These are phyloP conservation scores for Periconia sp. DNA, from an alignment of 2,329 filamentous ascomycete genomes.

Conservation along the genomic window DNA sequence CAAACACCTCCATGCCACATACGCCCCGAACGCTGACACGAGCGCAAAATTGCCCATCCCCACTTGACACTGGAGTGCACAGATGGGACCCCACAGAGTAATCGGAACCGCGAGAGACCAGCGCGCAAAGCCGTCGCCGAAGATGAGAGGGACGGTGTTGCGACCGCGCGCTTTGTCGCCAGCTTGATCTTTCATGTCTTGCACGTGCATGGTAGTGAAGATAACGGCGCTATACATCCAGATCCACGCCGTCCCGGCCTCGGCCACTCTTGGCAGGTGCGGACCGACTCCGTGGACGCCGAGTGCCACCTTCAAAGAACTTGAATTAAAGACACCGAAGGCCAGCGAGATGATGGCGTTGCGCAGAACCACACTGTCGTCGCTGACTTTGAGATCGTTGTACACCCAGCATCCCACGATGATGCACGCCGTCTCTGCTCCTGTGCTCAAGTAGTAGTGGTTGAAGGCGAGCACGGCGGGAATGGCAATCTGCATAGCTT, in stretches of 20 bases:
- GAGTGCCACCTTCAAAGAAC: conserved; percentile 5
- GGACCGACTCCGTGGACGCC: not conserved
- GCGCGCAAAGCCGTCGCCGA: not conserved
- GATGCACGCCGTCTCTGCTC: conserved; percentile 27
- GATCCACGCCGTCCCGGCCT: not conserved
- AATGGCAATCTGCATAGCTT: conserved; percentile 11
- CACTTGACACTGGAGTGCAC: too few species aligned
- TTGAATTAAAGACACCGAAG: conserved; percentile 6
- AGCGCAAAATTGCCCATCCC: too few species aligned
- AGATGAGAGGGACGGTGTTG: conserved; percentile 20
- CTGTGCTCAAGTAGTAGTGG: conserved; percentile 19
- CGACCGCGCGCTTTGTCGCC: conserved; percentile 22
- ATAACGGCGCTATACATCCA: conserved; percentile 12
- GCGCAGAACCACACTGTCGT: conserved; percentile 11
- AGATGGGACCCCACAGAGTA: too few species aligned
- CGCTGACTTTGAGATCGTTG: conserved; percentile 36
- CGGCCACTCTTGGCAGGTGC: not conserved
- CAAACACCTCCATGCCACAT: conserved; percentile 1
- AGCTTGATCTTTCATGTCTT: conserved; percentile 29
- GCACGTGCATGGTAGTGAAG: conserved; percentile 28
- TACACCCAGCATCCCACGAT: conserved; percentile 42
- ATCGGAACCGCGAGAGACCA: not conserved
- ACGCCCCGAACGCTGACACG: not conserved
- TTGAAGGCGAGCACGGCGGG: conserved; percentile 10
- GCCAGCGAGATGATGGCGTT: conserved; percentile 11